A percentile compares a stretch with the other conserved stretches of the same genome.
Evolutionary conservation across 441 rosid species (phyloP).

Genomic region (Raphanus hybrid): DNA sequence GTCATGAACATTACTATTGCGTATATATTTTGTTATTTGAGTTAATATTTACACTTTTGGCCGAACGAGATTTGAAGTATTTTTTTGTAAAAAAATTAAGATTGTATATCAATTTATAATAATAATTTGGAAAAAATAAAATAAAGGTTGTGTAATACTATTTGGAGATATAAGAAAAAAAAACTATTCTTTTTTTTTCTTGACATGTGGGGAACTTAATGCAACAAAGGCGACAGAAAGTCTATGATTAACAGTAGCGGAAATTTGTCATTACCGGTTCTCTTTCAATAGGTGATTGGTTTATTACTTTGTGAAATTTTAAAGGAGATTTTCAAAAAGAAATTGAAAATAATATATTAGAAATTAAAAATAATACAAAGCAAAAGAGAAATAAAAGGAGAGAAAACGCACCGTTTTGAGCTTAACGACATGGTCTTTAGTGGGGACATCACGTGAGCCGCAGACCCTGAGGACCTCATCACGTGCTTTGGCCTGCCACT

Average conservation of each 20-base stretch:
- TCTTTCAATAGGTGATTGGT: background rate
- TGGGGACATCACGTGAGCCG: constrained; percentile 91
- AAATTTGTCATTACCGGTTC: constrained; percentile 18
- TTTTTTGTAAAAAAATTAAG: background rate
- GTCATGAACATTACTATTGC: background rate
- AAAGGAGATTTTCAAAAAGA: background rate
- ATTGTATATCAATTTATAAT: background rate
- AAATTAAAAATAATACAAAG: constrained; percentile 12
- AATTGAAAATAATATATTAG: background rate
- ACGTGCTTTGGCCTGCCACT: constrained; percentile 99
- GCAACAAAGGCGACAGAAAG: constrained; percentile 33
- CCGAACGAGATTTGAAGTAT: background rate
- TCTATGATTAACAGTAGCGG: constrained; percentile 31
- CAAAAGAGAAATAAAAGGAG: background rate
- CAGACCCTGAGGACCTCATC: constrained; percentile 91
- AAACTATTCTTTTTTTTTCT: background rate
- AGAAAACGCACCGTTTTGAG: constrained; percentile 80
- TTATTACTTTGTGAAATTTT: background rate
- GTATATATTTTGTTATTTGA: background rate
- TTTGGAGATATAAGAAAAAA: background rate
- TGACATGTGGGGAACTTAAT: constrained; percentile 10
- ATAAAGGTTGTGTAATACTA: too few species aligned
- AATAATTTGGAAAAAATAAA: background rate
- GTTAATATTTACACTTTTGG: background rate
- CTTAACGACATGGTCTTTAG: constrained; percentile 85